Base-by-base conservation (phyloP, 495 filamentous ascomycete species). In the Lentithecium fluviatile region DNA sequence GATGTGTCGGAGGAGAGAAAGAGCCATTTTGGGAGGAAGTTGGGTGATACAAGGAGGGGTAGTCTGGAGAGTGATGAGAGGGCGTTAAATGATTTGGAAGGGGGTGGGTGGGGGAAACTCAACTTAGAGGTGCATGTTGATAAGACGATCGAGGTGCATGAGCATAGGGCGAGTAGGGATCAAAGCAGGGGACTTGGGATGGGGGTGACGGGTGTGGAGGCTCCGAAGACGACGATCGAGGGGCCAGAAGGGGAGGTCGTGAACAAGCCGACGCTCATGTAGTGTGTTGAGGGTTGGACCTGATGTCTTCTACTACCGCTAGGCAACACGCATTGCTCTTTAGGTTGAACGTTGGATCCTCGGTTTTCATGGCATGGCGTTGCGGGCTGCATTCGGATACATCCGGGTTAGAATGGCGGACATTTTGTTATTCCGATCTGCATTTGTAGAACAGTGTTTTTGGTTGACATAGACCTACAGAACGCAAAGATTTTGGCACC, bases 221-320 rank as follows among this genome's bases (percentile, higher is more conserved):
- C 53, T 8, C 60, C 60, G 4, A 57, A 58, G 53, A 46, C 51
- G 1, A 25, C 15, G 29, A 64, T 64, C 25, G 45, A 64, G 46
- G 60, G 60, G 2, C 60, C 60, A 12, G 60, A 64, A 6, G 52
- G 60, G 13, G 45, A 52, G 47, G 48, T 64, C 12, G 19, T 51
- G 46, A 38, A 26, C 19, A 36, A 36, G 21, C 21, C 23, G 32
- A 38, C 21, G 17, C 17, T 6, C 23, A 42, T 23, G 52, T 55
- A 37, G 19, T 38, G 24, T 15, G 40, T 3, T 15, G 4, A 43
- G 6, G 13, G 15, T 15, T 20, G 40, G 40, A 15, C 6, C 3
- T 43, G 5, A n/a, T 15, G 15, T 43, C 13, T 43, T 6, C 6
- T 43, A 6, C 5, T 43, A n/a, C 15, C 36, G 8, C 15, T 38